Evolutionary conservation across 176 grass and related monocot species (phyloP).

Genomic region (Eragrostis curvula): DNA sequence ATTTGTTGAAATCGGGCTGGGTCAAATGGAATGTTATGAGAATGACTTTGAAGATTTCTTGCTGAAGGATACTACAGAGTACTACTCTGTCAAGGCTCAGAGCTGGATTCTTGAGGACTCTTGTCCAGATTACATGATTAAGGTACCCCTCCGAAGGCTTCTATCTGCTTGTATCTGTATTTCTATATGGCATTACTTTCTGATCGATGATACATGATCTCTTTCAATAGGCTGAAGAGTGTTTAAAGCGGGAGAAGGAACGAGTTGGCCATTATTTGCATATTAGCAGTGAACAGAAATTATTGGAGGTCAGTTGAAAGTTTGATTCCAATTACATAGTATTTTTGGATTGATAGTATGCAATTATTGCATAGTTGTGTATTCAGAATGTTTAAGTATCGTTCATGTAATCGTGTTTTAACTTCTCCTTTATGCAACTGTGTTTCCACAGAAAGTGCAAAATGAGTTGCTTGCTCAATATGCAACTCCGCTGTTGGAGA

Average conservation of each 20-base stretch:
- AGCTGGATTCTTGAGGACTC: slow-evolving; percentile 96
- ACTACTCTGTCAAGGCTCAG: slow-evolving; percentile 94
- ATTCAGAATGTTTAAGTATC: not conserved
- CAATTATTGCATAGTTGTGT: not conserved
- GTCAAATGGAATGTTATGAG: slow-evolving; percentile 84
- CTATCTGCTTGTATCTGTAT: slow-evolving; percentile 2
- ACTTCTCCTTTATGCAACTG: not conserved
- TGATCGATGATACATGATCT: slow-evolving; percentile 15
- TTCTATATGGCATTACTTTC: not conserved
- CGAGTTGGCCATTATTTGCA: slow-evolving; percentile 96
- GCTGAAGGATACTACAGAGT: slow-evolving; percentile 84
- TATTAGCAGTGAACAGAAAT: slow-evolving; percentile 87
- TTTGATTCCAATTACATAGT: slow-evolving; percentile 2
- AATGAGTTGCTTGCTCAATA: slow-evolving; percentile 85
- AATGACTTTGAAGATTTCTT: slow-evolving; percentile 89
- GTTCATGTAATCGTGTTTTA: not conserved
- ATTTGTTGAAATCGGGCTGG: slow-evolving; percentile 93
- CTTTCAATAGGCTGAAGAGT: slow-evolving; percentile 86
- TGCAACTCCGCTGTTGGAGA: slow-evolving; percentile 87
- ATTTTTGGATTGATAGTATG: not conserved
- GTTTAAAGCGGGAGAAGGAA: slow-evolving; percentile 85
- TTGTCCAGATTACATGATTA: slow-evolving; percentile 95
- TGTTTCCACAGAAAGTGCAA: slow-evolving; percentile 79
- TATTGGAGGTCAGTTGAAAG: slow-evolving; percentile 75
- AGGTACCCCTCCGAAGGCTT: slow-evolving; percentile 54